Percentiles rank a stretch among this genome's conserved stretches.
These are phyloP conservation scores for sweet orange (Citrus sinensis) DNA, from an alignment of 345 rosid species.

Conservation along the genomic window DVS_A1.0 CM039167.1:7631501-7632000, in stretches of 20 bases:
- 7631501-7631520: background rate
- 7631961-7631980: slow-evolving; percentile 2
- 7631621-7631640: slow-evolving; percentile 13
- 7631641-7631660: background rate
- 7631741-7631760: slow-evolving; percentile 37
- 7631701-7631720: slow-evolving; percentile 28
- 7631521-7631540: background rate
- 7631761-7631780: slow-evolving; percentile 25
- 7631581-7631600: slow-evolving; percentile 14
- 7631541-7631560: background rate
- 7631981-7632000: background rate
- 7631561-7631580: background rate
- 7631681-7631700: background rate
- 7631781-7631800: slow-evolving; percentile 11
- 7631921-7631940: slow-evolving; percentile 22
- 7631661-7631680: background rate
- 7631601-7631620: slow-evolving; percentile 24
- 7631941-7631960: background rate
- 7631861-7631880: background rate
- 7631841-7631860: slow-evolving; percentile 9
- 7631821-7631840: slow-evolving; percentile 1
- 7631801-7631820: slow-evolving; percentile 3
- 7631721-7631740: slow-evolving; percentile 43
- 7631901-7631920: slow-evolving; percentile 31
- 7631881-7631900: slow-evolving; percentile 33